A percentile compares a stretch with the other conserved stretches of the same genome.
Conservation (phyloP, 2,329 filamentous ascomycete species). For the Cladophialophora bantiana region DNA sequence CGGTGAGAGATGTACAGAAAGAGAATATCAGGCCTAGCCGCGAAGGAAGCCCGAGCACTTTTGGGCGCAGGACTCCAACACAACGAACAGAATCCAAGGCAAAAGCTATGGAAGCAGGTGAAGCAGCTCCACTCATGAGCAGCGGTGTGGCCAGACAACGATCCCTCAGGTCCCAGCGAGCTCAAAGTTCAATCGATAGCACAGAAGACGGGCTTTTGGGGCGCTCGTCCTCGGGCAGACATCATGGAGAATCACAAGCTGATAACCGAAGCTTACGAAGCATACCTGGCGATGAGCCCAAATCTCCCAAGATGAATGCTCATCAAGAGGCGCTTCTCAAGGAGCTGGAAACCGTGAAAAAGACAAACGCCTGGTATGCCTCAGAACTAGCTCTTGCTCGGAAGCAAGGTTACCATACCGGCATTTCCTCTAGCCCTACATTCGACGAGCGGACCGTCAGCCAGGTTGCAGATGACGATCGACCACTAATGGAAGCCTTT, state of each 20-base stretch:
- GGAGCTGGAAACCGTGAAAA: slow-evolving; percentile 84
- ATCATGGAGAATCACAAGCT: slow-evolving; percentile 46
- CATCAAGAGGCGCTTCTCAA: slow-evolving; percentile 73
- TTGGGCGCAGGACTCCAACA: slow-evolving; percentile 71
- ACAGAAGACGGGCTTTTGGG: slow-evolving; percentile 64
- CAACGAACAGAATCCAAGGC: slow-evolving; percentile 55
- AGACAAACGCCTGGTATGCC: slow-evolving; percentile 94
- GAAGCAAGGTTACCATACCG: slow-evolving; percentile 85
- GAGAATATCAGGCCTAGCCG: slow-evolving; percentile 42
- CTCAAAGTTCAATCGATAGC: slow-evolving; percentile 73
- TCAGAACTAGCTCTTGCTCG: slow-evolving; percentile 91
- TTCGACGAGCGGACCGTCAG: slow-evolving; percentile 79
- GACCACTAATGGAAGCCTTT: slow-evolving; percentile 88
- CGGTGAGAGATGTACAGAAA: slow-evolving; percentile 36
- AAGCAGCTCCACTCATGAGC: slow-evolving; percentile 52
- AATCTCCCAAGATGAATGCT: slow-evolving; percentile 54
- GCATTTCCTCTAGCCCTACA: slow-evolving; percentile 71
- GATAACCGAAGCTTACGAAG: slow-evolving; percentile 53
- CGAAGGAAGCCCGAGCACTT: slow-evolving; percentile 60
- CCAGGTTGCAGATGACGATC: slow-evolving; percentile 88
- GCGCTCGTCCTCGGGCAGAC: slow-evolving; percentile 42
- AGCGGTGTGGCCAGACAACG: slow-evolving; percentile 55
- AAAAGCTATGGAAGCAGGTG: slow-evolving; percentile 53
- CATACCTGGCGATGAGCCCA: slow-evolving; percentile 51
- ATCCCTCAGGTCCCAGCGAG: slow-evolving; percentile 64